Conservation (phyloP, 345 rosid genomes). For the Firmiana major region DNA sequence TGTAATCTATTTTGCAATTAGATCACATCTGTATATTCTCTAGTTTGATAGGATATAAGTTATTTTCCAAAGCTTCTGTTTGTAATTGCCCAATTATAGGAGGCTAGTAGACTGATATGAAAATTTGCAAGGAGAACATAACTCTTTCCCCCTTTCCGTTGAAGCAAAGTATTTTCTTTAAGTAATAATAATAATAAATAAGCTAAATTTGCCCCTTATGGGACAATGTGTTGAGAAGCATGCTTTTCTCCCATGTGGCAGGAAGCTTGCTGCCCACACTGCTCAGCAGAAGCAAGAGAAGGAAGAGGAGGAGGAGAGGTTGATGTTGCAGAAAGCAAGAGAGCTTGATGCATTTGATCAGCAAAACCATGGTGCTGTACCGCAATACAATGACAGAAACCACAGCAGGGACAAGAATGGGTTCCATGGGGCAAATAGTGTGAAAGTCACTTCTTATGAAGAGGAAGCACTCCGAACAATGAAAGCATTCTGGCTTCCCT, state of each 20-base stretch:
- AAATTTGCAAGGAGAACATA: neutral
- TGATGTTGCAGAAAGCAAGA: conserved; percentile 61
- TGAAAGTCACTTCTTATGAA: conserved; percentile 83
- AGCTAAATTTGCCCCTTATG: neutral
- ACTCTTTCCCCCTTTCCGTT: neutral
- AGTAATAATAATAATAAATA: neutral
- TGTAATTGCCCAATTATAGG: neutral
- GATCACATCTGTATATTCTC: neutral
- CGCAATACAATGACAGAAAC: conserved; percentile 70
- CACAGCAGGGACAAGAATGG: conserved; percentile 69
- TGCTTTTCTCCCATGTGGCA: conserved; percentile 24
- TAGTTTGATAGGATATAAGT: neutral
- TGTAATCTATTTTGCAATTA: neutral
- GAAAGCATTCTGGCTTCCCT: conserved; percentile 99
- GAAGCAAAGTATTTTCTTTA: neutral
- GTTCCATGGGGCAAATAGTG: conserved; percentile 95
- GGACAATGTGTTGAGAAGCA: neutral
- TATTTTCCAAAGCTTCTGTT: neutral
- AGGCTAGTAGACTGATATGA: neutral
- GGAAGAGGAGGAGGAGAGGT: conserved; percentile 79
- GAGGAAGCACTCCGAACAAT: conserved; percentile 95
- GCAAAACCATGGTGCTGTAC: conserved; percentile 93
- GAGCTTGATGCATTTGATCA: conserved; percentile 95
- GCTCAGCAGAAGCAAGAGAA: conserved; percentile 73
- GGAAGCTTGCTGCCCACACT: conserved; percentile 73